Evolutionary conservation across 1,139 yeast species (phyloP).

Genomic region (Candida tunisiensis): DNA sequence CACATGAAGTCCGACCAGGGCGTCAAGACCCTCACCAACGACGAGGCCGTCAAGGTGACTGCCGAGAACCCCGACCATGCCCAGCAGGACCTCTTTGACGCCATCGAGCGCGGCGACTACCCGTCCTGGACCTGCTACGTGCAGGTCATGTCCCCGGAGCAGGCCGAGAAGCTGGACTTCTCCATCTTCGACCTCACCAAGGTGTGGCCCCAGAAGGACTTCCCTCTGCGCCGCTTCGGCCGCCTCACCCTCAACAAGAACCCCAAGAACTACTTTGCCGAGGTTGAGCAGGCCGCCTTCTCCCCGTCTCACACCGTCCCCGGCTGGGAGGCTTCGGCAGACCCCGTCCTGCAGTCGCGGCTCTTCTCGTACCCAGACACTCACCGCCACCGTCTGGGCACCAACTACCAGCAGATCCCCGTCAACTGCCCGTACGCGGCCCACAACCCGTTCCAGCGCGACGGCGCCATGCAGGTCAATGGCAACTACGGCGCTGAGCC

Average conservation of each 20-base stretch:
- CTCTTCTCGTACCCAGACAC: slow-evolving; percentile 77
- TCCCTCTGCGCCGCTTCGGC: slow-evolving; percentile 61
- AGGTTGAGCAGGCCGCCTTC: slow-evolving; percentile 67
- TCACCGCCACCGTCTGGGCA: slow-evolving; percentile 49
- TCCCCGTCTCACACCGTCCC: slow-evolving; percentile 76
- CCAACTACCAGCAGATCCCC: slow-evolving; percentile 56
- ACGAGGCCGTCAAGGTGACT: slow-evolving; percentile 37
- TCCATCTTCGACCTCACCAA: slow-evolving; percentile 57
- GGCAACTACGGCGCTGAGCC: slow-evolving; percentile 71
- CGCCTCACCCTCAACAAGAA: slow-evolving; percentile 49
- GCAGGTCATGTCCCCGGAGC: slow-evolving; percentile 55
- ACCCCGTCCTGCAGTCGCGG: slow-evolving; percentile 73
- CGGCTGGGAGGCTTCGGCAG: slow-evolving; percentile 69
- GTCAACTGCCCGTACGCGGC: slow-evolving; percentile 38
- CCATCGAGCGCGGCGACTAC: slow-evolving; percentile 39
- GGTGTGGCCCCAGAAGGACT: slow-evolving; percentile 64
- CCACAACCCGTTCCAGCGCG: slow-evolving; percentile 40
- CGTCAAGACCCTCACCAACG: slow-evolving; percentile 34
- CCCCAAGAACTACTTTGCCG: slow-evolving; percentile 64
- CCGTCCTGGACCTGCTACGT: slow-evolving; percentile 52
- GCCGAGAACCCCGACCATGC: slow-evolving; percentile 49
- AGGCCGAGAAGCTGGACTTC: slow-evolving; percentile 33
- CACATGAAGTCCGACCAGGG: slow-evolving; percentile 50
- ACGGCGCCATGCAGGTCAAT: slow-evolving; percentile 71
- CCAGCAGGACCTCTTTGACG: slow-evolving; percentile 37